Percentiles rank a stretch among this genome's conserved stretches.
phyloP scores from a whole-genome alignment of 768 basidiomycete genomes.

The Neoboletus subvelutipes region DNA sequence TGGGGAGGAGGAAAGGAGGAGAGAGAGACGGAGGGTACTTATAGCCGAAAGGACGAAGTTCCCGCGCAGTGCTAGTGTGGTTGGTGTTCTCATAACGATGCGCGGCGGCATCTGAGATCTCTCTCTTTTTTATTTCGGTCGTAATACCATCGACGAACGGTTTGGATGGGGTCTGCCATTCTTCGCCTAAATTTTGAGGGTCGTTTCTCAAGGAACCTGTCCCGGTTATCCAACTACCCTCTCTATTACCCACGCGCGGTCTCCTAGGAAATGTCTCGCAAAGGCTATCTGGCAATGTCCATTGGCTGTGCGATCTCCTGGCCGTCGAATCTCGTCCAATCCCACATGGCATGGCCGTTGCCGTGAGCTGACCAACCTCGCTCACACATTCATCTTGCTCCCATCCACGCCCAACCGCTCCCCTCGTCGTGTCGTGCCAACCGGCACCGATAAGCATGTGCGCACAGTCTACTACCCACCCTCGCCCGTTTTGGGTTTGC shows the following conservation, averaged over 20 bases:
- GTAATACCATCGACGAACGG: slow-evolving; percentile 21
- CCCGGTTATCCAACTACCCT: slow-evolving; percentile 5
- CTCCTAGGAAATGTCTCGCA: slow-evolving; percentile 28
- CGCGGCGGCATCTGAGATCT: slow-evolving; percentile 27
- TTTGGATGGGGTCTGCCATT: neutral
- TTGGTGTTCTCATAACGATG: slow-evolving; percentile 26
- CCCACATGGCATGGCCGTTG: neutral
- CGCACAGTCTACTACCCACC: neutral
- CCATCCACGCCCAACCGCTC: no score
- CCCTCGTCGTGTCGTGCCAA: neutral
- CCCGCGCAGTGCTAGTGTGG: neutral
- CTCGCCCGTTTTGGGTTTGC: neutral
- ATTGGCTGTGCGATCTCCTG: neutral
- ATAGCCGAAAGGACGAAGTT: slow-evolving; percentile 9
- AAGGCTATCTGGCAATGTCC: slow-evolving; percentile 7
- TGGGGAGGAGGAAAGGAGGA: neutral
- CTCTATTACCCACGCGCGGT: slow-evolving; percentile 26
- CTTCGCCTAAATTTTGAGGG: slow-evolving; percentile 35
- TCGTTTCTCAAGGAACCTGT: slow-evolving; percentile 7
- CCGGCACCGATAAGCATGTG: neutral
- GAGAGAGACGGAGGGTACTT: slow-evolving; percentile 13
- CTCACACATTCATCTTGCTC: neutral
- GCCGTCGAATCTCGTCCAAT: neutral
- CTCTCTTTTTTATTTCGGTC: slow-evolving; percentile 19
- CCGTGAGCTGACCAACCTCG: neutral